phyloP scores from a whole-genome alignment of 179 eudicot species.

The Beta macrorhiza region DNA sequence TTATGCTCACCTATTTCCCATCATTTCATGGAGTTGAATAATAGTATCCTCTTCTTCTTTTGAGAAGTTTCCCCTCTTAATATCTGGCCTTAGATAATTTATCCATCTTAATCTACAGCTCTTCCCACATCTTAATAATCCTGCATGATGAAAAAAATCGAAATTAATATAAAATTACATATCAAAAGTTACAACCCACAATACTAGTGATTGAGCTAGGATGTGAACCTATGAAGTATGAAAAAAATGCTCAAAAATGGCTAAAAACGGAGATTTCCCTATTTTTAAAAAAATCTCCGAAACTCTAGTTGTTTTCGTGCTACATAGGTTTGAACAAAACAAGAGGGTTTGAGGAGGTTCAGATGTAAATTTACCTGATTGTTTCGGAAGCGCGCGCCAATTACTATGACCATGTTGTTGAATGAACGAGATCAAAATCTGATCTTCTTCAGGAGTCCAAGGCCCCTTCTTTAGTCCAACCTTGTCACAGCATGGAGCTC shows the following conservation, averaged over 20 bases:
- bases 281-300: no score
- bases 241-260: not conserved
- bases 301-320: no score
- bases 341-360: not conserved
- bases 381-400: constrained; percentile 81
- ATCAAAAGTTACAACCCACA: no score
- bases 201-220: no score
- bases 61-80: constrained; percentile 38
- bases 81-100: constrained; percentile 35
- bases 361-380: constrained; percentile 45
- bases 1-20: constrained; percentile 35
- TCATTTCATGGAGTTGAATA: constrained; percentile 37
- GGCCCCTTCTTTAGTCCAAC: constrained; percentile 80
- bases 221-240: not conserved
- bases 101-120: constrained; percentile 42
- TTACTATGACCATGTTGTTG: constrained; percentile 65
- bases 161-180: not conserved
- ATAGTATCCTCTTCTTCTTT: constrained; percentile 42
- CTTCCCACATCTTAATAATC: constrained; percentile 42
- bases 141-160: constrained; percentile 1
- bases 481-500: constrained; percentile 83
- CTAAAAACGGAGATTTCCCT: no score
- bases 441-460: constrained; percentile 80
- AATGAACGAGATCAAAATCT: constrained; percentile 51
- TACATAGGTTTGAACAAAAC: not conserved